Evolutionary conservation across 768 basidiomycete genomes (phyloP), one percentile per base, ranked within the genome.

Genomic region (Boletus tylopilopsis): DNA sequence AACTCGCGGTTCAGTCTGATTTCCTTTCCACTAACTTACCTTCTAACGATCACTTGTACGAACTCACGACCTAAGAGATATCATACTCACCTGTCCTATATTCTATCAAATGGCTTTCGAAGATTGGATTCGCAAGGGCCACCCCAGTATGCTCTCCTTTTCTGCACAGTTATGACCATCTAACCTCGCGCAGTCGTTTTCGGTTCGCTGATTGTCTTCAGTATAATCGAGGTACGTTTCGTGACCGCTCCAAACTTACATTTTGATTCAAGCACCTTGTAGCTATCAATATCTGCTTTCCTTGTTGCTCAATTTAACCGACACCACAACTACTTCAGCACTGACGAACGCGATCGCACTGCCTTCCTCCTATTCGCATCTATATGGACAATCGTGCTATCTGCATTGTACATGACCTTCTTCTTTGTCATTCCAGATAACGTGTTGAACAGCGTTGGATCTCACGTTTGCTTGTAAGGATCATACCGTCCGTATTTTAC

Each of bases 261-360:
- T 10, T 19, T 6, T 41, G 11, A 44, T 43, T 15, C 4, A 46
- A 45, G 2, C 0, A 29, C 15, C 34, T 13, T 18, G 22, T 53
- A 89, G 86, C 73, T 89, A 57, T 71, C 80, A 22, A 79, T 89
- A 54, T 75, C 90, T 4, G 83, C 87, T 5, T 92, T 85, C 80
- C 73, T 93, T 37, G 76, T 78, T 8, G 70, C 82, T 13, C 74
- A 70, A 37, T 91, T 80, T 71, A 80, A 84, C 64, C 48, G 66
- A 24, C 71, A 76, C 54, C 73, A 79, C 67, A 75, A 85, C 71
- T 78, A 71, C 61, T 71, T 69, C 45, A 76, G 62, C 51, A 50
- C 55, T 11, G 62, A 71, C 27, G 76, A 82, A 54, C 79, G 80
- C 37, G 80, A 84, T 59, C 78, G 85, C 40, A 79, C 85, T 2